Evolutionary conservation across 495 filamentous ascomycete species (phyloP), one percentile per base, ranked within the genome.

Genomic region (Umbilicaria muhlenbergii): DNA sequence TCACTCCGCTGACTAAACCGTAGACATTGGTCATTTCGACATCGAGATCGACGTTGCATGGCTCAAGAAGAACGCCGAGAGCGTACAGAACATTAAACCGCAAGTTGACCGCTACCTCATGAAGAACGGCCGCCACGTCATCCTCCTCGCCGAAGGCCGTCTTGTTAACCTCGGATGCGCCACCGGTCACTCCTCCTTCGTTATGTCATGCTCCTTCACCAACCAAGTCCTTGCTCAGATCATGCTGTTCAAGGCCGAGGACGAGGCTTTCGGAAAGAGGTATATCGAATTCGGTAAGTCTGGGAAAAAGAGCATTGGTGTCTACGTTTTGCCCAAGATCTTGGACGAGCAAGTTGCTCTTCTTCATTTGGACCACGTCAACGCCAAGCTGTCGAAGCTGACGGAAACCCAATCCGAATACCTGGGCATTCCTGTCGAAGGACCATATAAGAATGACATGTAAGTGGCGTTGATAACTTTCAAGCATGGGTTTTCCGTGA

Each of bases 181-280:
- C 59, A 98, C 91, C 47, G 91, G 91, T 48, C 91, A 98, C 82
- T 94, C 88, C 55, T 95, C 89, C 39, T 98, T 98, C 71, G 91
- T 98, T 76, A 95, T 98, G 91, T 93, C 86, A 51, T 98, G 91
- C 83, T 95, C 88, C 49, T 98, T 98, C 82, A 94, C 89, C 73
- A 98, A 98, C 79, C 91, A 98, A 76, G 91, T 95, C 51, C 85
- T 98, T 60, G 91, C 91, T 21, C 91, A 98, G 71, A 98, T 98
- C 68, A 83, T 94, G 72, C 74, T 98, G 50, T 98, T 68, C 81
- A 96, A 96, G 79, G 78, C 79, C 54, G 74, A 81, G 61, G 89
- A 98, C 56, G 73, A 71, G 57, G 81, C 66, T 41, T 98, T 96
- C 64, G 75, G 81, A 63, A 67, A 79, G 63, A 94, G 94, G 74